Conservation (phyloP, 1,139 yeast genomes). For the Debaryomyces subglobosus region DNA sequence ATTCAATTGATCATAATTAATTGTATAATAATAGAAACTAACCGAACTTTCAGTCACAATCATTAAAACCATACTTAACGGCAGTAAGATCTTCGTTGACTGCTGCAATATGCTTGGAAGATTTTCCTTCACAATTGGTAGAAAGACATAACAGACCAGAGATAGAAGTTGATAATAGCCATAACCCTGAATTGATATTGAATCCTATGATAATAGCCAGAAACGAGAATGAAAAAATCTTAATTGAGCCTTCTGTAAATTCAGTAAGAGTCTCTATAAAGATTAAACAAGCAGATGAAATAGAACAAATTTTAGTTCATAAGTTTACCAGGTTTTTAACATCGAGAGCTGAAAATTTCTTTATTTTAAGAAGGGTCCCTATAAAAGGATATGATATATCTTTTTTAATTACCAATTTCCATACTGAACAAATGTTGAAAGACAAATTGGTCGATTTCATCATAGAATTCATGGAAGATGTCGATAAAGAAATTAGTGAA, state of each 20-base stretch:
- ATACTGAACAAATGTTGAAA: slow-evolving; percentile 94
- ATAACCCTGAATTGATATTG: slow-evolving; percentile 77
- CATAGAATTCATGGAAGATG: slow-evolving; percentile 98
- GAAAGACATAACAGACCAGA: slow-evolving; percentile 99
- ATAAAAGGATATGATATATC: slow-evolving; percentile 91
- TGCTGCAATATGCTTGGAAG: slow-evolving; percentile 93
- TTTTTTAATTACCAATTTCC: slow-evolving; percentile 89
- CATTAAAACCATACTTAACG: slow-evolving; percentile 89
- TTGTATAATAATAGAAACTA: slow-evolving; percentile 6
- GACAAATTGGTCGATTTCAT: slow-evolving; percentile 94
- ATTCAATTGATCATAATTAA: not conserved
- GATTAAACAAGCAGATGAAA: slow-evolving; percentile 97
- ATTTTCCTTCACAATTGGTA: slow-evolving; percentile 91
- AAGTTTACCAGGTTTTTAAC: slow-evolving; percentile 92
- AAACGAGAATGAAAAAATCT: slow-evolving; percentile 89
- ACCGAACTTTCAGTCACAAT: slow-evolving; percentile 65
- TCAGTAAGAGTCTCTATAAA: slow-evolving; percentile 86
- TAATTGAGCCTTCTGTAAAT: slow-evolving; percentile 93
- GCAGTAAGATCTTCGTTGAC: slow-evolving; percentile 94
- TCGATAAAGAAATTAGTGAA: slow-evolving; percentile 97
- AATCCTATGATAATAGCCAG: slow-evolving; percentile 91
- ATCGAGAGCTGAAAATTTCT: slow-evolving; percentile 92
- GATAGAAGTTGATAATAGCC: slow-evolving; percentile 70
- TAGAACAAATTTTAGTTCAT: slow-evolving; percentile 90
- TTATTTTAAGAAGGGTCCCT: slow-evolving; percentile 89